These are phyloP conservation scores for Grosmannia serpens DNA, from an alignment of 2,329 filamentous ascomycete genomes.

Conservation along the genomic window DNA sequence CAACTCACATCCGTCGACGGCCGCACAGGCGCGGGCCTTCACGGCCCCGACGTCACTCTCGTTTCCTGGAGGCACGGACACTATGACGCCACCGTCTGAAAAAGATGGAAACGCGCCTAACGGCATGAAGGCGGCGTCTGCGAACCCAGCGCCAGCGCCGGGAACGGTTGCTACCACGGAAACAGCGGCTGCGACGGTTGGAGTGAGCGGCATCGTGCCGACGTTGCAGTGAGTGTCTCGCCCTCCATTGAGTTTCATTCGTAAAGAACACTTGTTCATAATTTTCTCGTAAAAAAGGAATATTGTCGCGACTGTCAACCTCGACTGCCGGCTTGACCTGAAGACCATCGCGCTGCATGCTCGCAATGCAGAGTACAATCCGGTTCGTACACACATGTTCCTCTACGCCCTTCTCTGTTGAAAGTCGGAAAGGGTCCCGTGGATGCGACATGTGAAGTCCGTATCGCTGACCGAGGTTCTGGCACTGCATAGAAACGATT, in stretches of 20 bases:
- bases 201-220: constrained; percentile 82
- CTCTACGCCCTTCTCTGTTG: not conserved
- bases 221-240: constrained; percentile 83
- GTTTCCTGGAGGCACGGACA: constrained; percentile 52
- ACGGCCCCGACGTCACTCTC: constrained; percentile 86
- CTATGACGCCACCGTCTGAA: constrained; percentile 12
- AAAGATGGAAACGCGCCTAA: constrained; percentile 12
- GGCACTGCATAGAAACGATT: constrained; percentile 57
- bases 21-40: constrained; percentile 90
- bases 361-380: constrained; percentile 97
- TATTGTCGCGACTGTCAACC: constrained; percentile 97
- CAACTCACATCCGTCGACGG: constrained; percentile 84
- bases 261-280: constrained; percentile 13
- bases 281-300: constrained; percentile 52
- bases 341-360: constrained; percentile 99
- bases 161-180: constrained; percentile 7
- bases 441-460: not conserved
- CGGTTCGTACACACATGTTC: constrained; percentile 22
- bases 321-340: constrained; percentile 92
- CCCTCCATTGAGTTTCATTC: not conserved
- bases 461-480: not conserved
- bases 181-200: constrained; percentile 58
- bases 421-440: not conserved
- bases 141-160: constrained; percentile 8
- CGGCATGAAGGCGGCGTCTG: constrained; percentile 8